Percentiles rank a stretch among this genome's conserved stretches.
Conservation (phyloP, 176 grass and related monocot genomes). For the Typha latifolia region DNA sequence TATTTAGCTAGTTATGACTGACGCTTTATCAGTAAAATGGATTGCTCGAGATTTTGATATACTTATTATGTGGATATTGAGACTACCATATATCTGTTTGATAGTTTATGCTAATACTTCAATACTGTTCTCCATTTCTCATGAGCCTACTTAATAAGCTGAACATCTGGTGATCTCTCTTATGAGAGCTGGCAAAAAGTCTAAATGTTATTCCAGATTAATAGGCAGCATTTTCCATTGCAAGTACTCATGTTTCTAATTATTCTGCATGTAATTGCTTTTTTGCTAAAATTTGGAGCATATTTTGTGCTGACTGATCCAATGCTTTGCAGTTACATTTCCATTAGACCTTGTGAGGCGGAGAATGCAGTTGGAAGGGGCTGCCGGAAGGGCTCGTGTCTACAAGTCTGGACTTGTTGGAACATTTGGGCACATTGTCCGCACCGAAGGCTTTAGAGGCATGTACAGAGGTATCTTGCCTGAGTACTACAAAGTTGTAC, state of each 20-base stretch:
- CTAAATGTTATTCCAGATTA: too few relatives aligned
- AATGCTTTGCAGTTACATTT: constrained; percentile 62
- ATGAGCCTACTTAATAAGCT: too few relatives aligned
- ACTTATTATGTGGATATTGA: neutral
- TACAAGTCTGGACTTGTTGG: constrained; percentile 68
- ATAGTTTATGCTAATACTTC: too few relatives aligned
- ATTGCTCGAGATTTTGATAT: neutral
- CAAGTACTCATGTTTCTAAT: too few relatives aligned
- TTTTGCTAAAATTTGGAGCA: neutral
- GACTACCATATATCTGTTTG: neutral
- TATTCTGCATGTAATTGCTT: too few relatives aligned
- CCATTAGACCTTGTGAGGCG: constrained; percentile 84
- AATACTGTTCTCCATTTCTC: too few relatives aligned
- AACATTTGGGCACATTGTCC: constrained; percentile 69
- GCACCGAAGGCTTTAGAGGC: constrained; percentile 56
- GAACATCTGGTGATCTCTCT: too few relatives aligned
- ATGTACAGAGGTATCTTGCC: constrained; percentile 97
- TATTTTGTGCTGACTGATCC: neutral
- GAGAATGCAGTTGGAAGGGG: constrained; percentile 86
- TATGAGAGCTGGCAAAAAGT: too few relatives aligned
- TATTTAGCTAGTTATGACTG: neutral
- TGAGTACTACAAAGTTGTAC: constrained; percentile 92
- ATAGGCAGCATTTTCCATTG: too few relatives aligned
- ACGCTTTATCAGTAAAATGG: neutral
- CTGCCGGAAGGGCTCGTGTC: constrained; percentile 66